Evolutionary conservation across 2,329 filamentous ascomycete genomes (phyloP), one percentile per base, ranked within the genome.

Genomic region (Cadophora luteo-olivacea): DNA sequence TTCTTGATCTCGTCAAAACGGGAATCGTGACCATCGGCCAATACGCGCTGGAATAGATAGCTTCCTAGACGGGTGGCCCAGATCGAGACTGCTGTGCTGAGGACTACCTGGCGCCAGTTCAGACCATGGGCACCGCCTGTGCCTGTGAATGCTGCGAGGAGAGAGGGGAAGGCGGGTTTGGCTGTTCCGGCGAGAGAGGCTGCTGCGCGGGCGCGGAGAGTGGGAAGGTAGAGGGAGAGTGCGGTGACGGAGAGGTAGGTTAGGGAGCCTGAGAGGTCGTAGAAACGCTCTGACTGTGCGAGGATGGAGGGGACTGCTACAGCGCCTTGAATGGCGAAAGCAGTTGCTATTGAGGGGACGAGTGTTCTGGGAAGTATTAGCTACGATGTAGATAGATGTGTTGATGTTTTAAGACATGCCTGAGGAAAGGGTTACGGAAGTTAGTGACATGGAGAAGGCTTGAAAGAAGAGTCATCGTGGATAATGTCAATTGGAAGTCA

Each of bases 161-260:
- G 73, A 70, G 81, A 83, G 2, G 85, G 85, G 69, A 82, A 81
- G 48, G 80, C 75, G 36, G 83, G 82, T 63, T 80, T 78, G 6
- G 77, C 73, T 8, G 77, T 78, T 12, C 80, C 82, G 3, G 80
- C 77, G 0, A 82, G 74, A 0, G 79, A 74, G 0, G 84, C 83
- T 6, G 86, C 83, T 63, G 82, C 81, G 55, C 83, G 82, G 16
- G 86, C 86, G 52, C 88, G 82, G 66, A 90, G 79, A 3, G 84
- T 83, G 0, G 89, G 89, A 19, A 91, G 81, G 71, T 86, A 88
- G 19, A 92, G 80, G 68, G 85, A 87, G 33, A 91, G 78, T 0
- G 86, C 85, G 16, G 87, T 87, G 76, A 89, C 89, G 65, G 87
- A 86, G 48, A 92, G 82, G 75, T 90, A 91, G 2, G 89, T 91